Percentiles rank a stretch among this genome's conserved stretches.
Conservation (phyloP, 1,284 basidiomycete genomes). For the Neotropicomus parvogracilis region DNA sequence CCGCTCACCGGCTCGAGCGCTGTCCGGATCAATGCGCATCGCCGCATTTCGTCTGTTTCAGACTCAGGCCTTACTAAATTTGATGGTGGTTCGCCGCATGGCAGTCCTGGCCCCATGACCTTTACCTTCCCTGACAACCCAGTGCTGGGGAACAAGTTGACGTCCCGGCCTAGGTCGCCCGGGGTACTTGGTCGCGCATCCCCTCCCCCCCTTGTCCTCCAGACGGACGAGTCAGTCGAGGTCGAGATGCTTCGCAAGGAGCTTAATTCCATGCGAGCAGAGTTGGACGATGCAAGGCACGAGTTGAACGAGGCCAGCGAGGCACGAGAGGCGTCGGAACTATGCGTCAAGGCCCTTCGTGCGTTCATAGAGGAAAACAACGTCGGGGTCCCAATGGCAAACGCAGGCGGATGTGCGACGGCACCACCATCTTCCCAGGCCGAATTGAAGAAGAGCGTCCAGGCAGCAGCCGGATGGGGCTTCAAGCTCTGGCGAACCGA, state of each 20-base stretch:
- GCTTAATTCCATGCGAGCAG: conserved; percentile 50
- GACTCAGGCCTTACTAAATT: conserved; percentile 42
- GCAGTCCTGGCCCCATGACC: conserved; percentile 35
- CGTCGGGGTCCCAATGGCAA: conserved; percentile 40
- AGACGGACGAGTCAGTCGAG: conserved; percentile 38
- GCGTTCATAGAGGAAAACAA: conserved; percentile 81
- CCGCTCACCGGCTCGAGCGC: conserved; percentile 57
- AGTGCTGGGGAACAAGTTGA: conserved; percentile 23
- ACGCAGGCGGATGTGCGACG: conserved; percentile 13
- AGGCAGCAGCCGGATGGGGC: conserved; percentile 43
- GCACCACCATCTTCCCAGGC: conserved; percentile 34
- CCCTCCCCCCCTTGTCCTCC: conserved; percentile 37
- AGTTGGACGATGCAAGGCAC: conserved; percentile 60
- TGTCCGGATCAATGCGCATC: conserved; percentile 49
- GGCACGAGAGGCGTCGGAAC: conserved; percentile 83
- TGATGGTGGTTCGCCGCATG: conserved; percentile 29
- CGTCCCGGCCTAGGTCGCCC: conserved; percentile 36
- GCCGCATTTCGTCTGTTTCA: conserved; percentile 66
- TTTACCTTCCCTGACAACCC: conserved; percentile 22
- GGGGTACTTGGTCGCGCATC: conserved; percentile 50
- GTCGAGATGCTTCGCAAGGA: conserved; percentile 62
- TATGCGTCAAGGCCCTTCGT: conserved; percentile 75
- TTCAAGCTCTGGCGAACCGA: conserved; percentile 65
- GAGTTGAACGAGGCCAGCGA: conserved; percentile 77
- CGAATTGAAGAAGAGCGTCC: conserved; percentile 37